phyloP scores from a whole-genome alignment of 78 protist species.

The Pigoraptor vietnamica region DNA sequence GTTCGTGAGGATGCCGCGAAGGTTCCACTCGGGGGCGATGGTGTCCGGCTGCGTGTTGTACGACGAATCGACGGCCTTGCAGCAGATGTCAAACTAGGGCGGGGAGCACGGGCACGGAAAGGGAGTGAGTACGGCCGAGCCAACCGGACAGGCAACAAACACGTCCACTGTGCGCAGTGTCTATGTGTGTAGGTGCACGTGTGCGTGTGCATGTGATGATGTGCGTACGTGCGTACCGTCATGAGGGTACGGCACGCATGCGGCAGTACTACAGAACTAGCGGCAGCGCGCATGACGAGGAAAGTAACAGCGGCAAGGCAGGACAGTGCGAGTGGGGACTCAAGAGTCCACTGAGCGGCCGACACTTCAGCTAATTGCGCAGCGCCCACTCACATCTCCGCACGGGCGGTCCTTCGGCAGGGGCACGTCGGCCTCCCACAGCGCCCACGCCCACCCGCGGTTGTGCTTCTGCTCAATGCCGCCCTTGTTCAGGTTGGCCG shows the following conservation, averaged over 20 bases:
- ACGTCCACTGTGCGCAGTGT: too few relatives aligned
- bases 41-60: background rate
- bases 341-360: too few relatives aligned
- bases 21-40: background rate
- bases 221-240: too few relatives aligned
- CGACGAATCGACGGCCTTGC: background rate
- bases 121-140: background rate
- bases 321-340: too few relatives aligned
- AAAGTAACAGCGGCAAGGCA: too few relatives aligned
- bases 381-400: background rate
- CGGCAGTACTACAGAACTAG: too few relatives aligned
- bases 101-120: background rate
- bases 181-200: too few relatives aligned
- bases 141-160: too few relatives aligned
- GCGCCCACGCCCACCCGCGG: background rate
- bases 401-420: background rate
- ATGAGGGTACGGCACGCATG: too few relatives aligned
- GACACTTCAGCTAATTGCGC: background rate
- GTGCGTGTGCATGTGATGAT: too few relatives aligned
- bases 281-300: too few relatives aligned
- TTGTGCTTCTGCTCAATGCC: background rate
- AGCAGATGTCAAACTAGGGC: background rate
- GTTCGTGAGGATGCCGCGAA: background rate
- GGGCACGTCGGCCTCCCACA: background rate
- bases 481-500: background rate